Evolutionary conservation across 768 basidiomycete genomes (phyloP), one percentile per base, ranked within the genome.

Genomic region (Mycena albidolilacea): DNA sequence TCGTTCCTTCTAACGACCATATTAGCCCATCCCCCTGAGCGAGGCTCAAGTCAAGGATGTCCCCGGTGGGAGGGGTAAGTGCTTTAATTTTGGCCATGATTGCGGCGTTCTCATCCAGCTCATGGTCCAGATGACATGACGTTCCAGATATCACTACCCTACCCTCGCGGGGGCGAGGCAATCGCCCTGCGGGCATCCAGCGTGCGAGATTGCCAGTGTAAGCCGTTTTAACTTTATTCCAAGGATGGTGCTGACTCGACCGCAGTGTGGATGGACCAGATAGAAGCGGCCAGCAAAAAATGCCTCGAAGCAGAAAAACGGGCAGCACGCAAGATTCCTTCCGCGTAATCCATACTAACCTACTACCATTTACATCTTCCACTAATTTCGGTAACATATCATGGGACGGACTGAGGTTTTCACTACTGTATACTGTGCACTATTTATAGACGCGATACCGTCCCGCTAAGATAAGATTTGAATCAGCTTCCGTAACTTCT

Each of bases 21-120:
- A 62, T n/a, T 73, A 94, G 94, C 93, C 93, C n/a, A 91, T 95
- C 58, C 89, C 91, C 0, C 82, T 95, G n/a, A 84, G 89, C 6
- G 91, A 93, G 75, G 87, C 91, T 21, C 87, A 88, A 75, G 88
- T 93, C 14, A 87, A 85, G 69, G 88, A 90, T 67, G 78, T 81
- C 6, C 79, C 86, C n/a, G 84, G 86, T 1, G 85, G 85, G n/a
- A 81, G 85, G 86, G 90, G 91, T 89, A 62, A 19, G 85, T 78
- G 8, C 57, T 55, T 19, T 21, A 15, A 41, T 11, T 67, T 37
- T 58, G 55, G 21, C 48, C 3, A 8, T 14, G 46, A 61, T 43
- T n/a, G 12, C 52, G 23, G 39, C 61, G 4, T 60, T 65, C 41
- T 48, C 30, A 66, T 30, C 58, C n/a, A 50, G 30, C 30, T 30